Base-by-base conservation (phyloP, 148 eudicot genomes). In the Oxyria digyna region DNA sequence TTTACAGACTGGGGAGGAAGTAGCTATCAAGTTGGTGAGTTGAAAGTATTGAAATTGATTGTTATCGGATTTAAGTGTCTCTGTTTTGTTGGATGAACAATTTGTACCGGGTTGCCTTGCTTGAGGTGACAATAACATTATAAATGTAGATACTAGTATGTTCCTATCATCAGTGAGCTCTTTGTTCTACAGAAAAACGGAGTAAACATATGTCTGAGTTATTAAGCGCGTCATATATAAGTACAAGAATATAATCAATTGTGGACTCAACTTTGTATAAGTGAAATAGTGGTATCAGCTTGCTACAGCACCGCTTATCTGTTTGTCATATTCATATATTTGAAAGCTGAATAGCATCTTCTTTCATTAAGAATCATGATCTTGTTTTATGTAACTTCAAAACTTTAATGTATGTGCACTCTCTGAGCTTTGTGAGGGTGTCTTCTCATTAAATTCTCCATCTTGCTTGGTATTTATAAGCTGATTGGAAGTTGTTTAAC, bases 1-100 rank as follows among this genome's bases (percentile, higher is more conserved):
- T 85, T 67, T 86, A 33, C 97, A 88, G 79, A 86, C 85, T 70
- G 97, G 95, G 46, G 95, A 91, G 70, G 97, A 91, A 80, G 89
- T 88, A 43, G 97, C 95, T 74, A 76, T 91, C 42, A 91, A 91
- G 76, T 75, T 88, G 97, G 97, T 91, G 81, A 67, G 74, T 69
- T 71, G 65, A 18, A 59, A 59, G 20, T 59, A 26, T 45, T 78
- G 33, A 15, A 76, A 42, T 21, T 23, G 48, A 0, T 57, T 45
- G 49, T 77, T 54, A 26, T 18, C 35, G 27, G 20, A 59, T 59
- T 59, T 26, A 54, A 31, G 35, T 29, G 37, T 57, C 37, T 21
- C 23, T 13, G 32, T 24, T 65, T 64, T 38, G 65, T 59, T 62
- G 3, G 67, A 63, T 63, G 42, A 32, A 33, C 67, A 63, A 59